phyloP scores from a whole-genome alignment of 169 alveolate genomes.

The Eimeria falciformis region DNA sequence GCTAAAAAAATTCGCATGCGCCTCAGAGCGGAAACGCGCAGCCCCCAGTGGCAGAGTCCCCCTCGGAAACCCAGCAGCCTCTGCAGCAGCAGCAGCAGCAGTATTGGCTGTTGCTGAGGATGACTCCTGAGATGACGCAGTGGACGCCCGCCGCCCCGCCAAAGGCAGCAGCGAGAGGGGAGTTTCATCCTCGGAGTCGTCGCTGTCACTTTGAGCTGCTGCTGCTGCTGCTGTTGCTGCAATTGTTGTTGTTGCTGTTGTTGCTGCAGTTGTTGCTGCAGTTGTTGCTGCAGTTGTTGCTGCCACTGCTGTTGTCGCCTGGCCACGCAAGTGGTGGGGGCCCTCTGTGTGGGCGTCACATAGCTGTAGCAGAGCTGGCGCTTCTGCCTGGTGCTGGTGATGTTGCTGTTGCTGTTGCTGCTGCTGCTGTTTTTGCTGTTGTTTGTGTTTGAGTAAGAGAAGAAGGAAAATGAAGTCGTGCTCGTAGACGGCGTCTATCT shows the following conservation, averaged over 20 bases:
- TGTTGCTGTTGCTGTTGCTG: slow-evolving; percentile 29
- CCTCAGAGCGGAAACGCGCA: slow-evolving; percentile 41
- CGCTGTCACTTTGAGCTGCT: neutral
- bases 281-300: neutral
- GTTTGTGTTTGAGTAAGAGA: slow-evolving; percentile 26
- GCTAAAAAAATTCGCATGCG: neutral
- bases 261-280: neutral
- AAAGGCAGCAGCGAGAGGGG: slow-evolving; percentile 24
- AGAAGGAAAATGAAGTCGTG: slow-evolving; percentile 70
- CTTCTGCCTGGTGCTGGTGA: neutral
- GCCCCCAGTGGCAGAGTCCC: slow-evolving; percentile 22
- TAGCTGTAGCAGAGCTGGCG: slow-evolving; percentile 15
- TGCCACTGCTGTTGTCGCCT: neutral
- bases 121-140: neutral
- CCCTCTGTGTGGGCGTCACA: neutral
- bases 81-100: slow-evolving; percentile 4
- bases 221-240: neutral
- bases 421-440: slow-evolving; percentile 49
- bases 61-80: neutral
- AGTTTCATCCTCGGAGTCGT: slow-evolving; percentile 18
- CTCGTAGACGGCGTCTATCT: slow-evolving; percentile 74
- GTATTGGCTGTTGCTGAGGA: neutral
- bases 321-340: neutral
- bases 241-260: neutral
- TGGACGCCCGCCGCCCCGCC: slow-evolving; percentile 3